Percentiles rank a stretch among this genome's conserved stretches.
Evolutionary conservation across 2,329 filamentous ascomycete genomes (phyloP).

Genomic region (Nigrospora oryzae): DNA sequence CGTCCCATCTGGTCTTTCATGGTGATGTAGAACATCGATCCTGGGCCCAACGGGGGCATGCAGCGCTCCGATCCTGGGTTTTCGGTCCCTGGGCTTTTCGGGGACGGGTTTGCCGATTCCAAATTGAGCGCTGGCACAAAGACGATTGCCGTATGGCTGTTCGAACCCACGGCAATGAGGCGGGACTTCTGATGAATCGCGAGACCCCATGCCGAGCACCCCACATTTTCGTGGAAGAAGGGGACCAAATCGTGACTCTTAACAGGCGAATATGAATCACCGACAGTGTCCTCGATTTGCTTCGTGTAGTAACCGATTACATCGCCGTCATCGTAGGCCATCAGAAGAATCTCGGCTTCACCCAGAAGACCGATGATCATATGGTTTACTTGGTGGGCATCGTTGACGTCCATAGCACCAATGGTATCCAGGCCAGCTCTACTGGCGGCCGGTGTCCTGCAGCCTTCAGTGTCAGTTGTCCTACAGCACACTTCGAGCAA

Average conservation of each 20-base stretch:
- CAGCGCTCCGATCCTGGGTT: too few relatives aligned
- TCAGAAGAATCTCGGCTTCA: conserved; percentile 57
- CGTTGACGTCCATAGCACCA: conserved; percentile 43
- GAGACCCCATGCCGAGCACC: conserved; percentile 78
- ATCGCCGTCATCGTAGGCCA: conserved; percentile 68
- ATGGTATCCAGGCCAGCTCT: conserved; percentile 28
- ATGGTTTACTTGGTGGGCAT: conserved; percentile 60
- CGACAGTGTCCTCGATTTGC: conserved; percentile 23
- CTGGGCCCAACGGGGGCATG: too few relatives aligned
- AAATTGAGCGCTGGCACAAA: conserved; percentile 24
- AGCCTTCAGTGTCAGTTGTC: too few relatives aligned
- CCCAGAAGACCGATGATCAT: conserved; percentile 63
- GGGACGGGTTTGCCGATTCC: not conserved
- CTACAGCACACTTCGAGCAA: too few relatives aligned
- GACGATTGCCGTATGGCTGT: conserved; percentile 37
- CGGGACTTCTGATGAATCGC: conserved; percentile 75
- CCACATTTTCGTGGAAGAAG: conserved; percentile 73
- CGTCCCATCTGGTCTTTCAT: too few relatives aligned
- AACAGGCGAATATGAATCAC: too few relatives aligned
- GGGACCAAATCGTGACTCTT: conserved; percentile 6
- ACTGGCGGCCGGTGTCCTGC: conserved; percentile 26
- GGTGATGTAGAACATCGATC: too few relatives aligned
- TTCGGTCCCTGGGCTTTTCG: too few relatives aligned
- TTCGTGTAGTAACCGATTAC: conserved; percentile 61
- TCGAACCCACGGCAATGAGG: conserved; percentile 78